Conservation (phyloP, 129 eudicot genomes). For the Tanacetum coccineum region DNA sequence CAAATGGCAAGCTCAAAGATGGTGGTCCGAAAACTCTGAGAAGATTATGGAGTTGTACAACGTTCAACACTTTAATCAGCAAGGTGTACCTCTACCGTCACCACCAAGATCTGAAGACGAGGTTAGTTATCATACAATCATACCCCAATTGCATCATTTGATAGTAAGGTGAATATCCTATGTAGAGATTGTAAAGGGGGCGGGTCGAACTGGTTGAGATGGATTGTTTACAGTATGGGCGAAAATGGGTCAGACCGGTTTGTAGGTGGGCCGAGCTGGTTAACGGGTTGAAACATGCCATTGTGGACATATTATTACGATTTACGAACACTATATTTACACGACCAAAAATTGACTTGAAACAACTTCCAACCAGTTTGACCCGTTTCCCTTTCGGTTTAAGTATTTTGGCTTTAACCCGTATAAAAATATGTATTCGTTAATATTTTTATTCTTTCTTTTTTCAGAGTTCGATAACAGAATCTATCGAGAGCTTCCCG, state of each 20-base stretch:
- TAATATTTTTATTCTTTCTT: background rate
- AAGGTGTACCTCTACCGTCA: constrained; percentile 52
- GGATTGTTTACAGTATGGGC: background rate
- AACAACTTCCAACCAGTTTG: no score
- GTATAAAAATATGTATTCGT: no score
- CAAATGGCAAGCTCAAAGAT: constrained; percentile 95
- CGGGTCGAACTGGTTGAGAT: no score
- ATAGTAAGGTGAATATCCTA: no score
- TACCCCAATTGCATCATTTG: background rate
- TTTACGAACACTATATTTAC: no score
- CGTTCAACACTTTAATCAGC: constrained; percentile 64
- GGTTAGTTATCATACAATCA: constrained; percentile 35
- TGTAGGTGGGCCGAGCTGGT: no score
- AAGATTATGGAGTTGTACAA: constrained; percentile 92
- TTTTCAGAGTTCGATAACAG: constrained; percentile 49
- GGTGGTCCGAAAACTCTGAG: constrained; percentile 97
- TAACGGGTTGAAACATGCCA: background rate
- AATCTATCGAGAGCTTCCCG: constrained; percentile 57
- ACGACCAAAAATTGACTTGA: no score
- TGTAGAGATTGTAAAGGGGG: no score
- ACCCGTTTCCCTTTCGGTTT: no score
- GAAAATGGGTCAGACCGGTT: background rate
- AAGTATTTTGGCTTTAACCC: no score
- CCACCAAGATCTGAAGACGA: constrained; percentile 71
- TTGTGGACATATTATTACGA: no score